Evolutionary conservation across 1,284 basidiomycete genomes (phyloP).

Genomic region (Sporisorium reilianum): DNA sequence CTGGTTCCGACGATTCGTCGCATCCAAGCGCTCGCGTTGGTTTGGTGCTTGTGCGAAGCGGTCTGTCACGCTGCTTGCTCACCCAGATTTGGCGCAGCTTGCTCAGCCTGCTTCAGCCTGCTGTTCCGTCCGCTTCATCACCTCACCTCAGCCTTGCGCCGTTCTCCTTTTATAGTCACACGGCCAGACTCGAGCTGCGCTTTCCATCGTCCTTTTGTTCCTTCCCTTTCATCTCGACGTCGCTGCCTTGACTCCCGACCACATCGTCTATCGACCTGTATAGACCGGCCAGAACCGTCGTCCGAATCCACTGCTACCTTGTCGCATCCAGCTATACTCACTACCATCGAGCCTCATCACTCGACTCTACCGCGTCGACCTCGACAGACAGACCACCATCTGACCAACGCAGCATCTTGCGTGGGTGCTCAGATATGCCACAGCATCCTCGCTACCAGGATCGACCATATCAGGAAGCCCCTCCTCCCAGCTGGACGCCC

Average conservation of each 20-base stretch:
- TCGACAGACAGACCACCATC: not conserved
- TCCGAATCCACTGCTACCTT: too few species aligned
- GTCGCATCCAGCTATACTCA: not conserved
- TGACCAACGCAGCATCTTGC: conserved; percentile 6
- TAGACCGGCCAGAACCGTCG: too few species aligned
- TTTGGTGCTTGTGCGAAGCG: too few species aligned
- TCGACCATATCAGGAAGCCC: conserved; percentile 20
- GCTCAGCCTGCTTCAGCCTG: too few species aligned
- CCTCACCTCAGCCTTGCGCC: too few species aligned
- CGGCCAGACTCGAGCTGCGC: not conserved
- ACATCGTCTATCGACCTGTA: not conserved
- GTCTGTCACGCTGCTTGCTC: not conserved
- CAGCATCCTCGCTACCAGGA: conserved; percentile 9
- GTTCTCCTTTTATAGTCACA: conserved; percentile 13
- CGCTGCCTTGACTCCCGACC: not conserved
- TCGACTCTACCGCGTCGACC: not conserved
- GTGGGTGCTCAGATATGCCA: conserved; percentile 28
- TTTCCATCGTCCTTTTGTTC: not conserved
- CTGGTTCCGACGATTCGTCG: conserved; percentile 2
- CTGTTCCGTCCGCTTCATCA: not conserved
- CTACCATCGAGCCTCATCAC: not conserved
- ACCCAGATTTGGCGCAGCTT: not conserved
- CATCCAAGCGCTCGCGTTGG: not conserved
- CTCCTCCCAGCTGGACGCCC: conserved; percentile 19
- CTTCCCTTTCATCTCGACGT: conserved; percentile 6